These are phyloP conservation scores for Tanacetum coccineum DNA, from an alignment of 129 eudicot genomes.

Conservation along the genomic window DNA sequence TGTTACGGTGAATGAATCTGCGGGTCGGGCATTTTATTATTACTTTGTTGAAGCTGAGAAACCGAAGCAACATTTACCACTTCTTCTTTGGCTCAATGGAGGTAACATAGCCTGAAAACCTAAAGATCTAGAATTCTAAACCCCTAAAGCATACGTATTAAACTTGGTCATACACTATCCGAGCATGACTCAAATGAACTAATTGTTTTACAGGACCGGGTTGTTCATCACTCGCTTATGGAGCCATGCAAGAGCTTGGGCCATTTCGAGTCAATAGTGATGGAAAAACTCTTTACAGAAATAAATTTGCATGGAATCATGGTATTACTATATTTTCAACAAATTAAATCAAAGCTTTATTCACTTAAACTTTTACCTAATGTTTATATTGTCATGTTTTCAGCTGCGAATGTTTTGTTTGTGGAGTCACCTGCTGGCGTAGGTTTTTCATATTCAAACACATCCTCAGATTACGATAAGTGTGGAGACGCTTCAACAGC, in stretches of 20 bases:
- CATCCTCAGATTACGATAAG: conserved; percentile 30
- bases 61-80: conserved; percentile 42
- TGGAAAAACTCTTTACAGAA: conserved; percentile 11
- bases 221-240: conserved; percentile 18
- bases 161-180: background rate
- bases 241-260: conserved; percentile 19
- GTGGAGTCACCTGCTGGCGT: conserved; percentile 91
- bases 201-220: conserved; percentile 14
- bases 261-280: conserved; percentile 20
- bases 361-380: background rate
- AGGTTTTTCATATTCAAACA: conserved; percentile 72
- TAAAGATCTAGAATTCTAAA: background rate
- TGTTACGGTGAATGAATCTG: conserved; percentile 49
- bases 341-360: background rate
- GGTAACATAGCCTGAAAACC: conserved; percentile 35
- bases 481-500: conserved; percentile 59
- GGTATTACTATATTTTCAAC: conserved; percentile 29
- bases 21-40: conserved; percentile 67
- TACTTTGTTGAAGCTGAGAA: conserved; percentile 71
- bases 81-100: conserved; percentile 98
- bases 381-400: background rate
- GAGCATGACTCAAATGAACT: background rate
- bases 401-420: conserved; percentile 75
- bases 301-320: conserved; percentile 58
- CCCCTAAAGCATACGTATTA: background rate